phyloP scores from a whole-genome alignment of 495 filamentous ascomycete genomes.

The Recurvomyces mirabilis region DNA sequence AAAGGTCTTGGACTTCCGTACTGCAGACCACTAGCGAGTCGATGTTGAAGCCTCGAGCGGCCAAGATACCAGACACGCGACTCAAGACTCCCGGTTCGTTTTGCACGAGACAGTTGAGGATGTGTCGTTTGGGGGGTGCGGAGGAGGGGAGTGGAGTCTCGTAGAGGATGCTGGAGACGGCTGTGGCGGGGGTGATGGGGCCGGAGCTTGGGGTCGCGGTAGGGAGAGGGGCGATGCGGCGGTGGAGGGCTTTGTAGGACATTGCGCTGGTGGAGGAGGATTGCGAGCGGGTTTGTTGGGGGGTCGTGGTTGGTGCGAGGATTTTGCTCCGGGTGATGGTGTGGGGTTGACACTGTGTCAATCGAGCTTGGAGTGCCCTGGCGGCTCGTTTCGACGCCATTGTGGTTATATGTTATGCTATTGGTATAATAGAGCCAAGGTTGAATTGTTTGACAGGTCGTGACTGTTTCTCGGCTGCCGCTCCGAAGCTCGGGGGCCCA shows the following conservation, averaged over 20 bases:
- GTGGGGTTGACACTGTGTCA: slow-evolving; percentile 7
- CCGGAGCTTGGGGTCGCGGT: slow-evolving; percentile 48
- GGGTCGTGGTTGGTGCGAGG: slow-evolving; percentile 20
- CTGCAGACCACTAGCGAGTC: slow-evolving; percentile 95
- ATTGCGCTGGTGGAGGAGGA: slow-evolving; percentile 80
- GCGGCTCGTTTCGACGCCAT: slow-evolving; percentile 34
- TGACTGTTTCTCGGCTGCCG: too few species aligned
- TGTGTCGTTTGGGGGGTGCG: slow-evolving; percentile 79
- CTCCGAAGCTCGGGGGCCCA: too few species aligned
- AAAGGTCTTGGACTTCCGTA: slow-evolving; percentile 94
- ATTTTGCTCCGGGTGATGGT: slow-evolving; percentile 1
- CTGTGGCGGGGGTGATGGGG: slow-evolving; percentile 86
- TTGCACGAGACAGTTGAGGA: slow-evolving; percentile 97
- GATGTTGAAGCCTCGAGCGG: slow-evolving; percentile 96
- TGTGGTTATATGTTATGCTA: neutral
- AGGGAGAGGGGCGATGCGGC: slow-evolving; percentile 72
- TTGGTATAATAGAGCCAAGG: neutral
- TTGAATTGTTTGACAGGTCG: too few species aligned
- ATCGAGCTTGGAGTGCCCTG: slow-evolving; percentile 21
- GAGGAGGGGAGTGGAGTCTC: slow-evolving; percentile 81
- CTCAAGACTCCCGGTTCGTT: slow-evolving; percentile 97
- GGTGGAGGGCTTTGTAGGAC: slow-evolving; percentile 95
- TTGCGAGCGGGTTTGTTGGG: slow-evolving; percentile 6
- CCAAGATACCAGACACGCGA: slow-evolving; percentile 90
- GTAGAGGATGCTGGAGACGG: slow-evolving; percentile 96